phyloP scores from a whole-genome alignment of 2,329 filamentous ascomycete species.

The Lachnellula cervina region DNA sequence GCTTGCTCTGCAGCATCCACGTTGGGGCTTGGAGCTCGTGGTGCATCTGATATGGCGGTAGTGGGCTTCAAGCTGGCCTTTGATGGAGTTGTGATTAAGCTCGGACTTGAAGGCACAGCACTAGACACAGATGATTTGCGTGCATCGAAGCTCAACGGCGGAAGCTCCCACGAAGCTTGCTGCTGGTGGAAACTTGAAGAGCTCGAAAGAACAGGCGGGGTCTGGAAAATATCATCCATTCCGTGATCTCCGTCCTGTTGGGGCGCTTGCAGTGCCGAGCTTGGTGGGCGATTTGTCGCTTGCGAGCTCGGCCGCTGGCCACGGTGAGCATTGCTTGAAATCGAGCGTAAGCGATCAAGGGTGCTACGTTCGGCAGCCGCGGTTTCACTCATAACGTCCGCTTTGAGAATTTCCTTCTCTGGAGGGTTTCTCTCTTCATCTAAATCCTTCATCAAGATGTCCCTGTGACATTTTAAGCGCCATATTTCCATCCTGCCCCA shows the following conservation, averaged over 20 bases:
- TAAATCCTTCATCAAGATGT: constrained; percentile 79
- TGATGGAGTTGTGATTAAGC: constrained; percentile 30
- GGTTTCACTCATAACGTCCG: constrained; percentile 15
- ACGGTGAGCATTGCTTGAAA: constrained; percentile 34
- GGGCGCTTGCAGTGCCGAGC: constrained; percentile 29
- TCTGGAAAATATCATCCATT: constrained; percentile 44
- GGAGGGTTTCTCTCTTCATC: constrained; percentile 60
- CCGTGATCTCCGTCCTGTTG: constrained; percentile 36
- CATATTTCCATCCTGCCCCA: constrained; percentile 95
- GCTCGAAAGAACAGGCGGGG: constrained; percentile 41
- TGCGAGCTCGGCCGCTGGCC: constrained; percentile 34
- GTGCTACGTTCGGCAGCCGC: constrained; percentile 28
- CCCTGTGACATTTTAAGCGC: constrained; percentile 83
- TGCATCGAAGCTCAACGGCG: constrained; percentile 35
- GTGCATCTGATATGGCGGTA: constrained; percentile 26
- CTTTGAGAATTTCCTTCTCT: constrained; percentile 3
- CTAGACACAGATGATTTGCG: constrained; percentile 43
- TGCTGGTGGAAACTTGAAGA: constrained; percentile 36
- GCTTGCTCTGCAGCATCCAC: constrained; percentile 62
- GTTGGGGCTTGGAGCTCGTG: constrained; percentile 27
- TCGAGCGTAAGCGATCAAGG: constrained; percentile 33
- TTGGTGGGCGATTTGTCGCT: constrained; percentile 31
- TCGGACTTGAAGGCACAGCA: constrained; percentile 30
- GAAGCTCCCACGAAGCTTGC: constrained; percentile 42
- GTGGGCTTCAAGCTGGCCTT: constrained; percentile 31